phyloP scores from a whole-genome alignment of 164 flowering plant species.

The Taxillus chinensis region DNA sequence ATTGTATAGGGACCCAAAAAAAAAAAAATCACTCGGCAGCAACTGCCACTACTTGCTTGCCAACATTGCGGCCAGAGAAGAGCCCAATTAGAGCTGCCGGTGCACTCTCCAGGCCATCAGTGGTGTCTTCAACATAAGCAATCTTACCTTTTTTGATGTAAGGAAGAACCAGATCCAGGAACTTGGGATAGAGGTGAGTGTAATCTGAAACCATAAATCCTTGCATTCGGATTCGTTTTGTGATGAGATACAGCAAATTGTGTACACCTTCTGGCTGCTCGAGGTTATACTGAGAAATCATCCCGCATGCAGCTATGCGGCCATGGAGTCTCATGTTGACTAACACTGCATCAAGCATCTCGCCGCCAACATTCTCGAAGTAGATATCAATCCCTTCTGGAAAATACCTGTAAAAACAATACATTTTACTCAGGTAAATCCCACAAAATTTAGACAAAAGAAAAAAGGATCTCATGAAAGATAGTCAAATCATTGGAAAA shows the following conservation, averaged over 20 bases:
- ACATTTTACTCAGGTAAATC: too few species aligned
- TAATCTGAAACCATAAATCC: conserved; percentile 13
- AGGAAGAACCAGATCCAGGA: conserved; percentile 10
- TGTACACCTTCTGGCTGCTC: conserved; percentile 14
- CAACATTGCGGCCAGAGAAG: conserved; percentile 20
- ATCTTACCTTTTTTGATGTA: conserved; percentile 17
- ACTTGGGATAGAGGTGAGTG: conserved; percentile 18
- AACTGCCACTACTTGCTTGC: conserved; percentile 21
- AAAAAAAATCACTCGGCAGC: conserved; percentile 8
- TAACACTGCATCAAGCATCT: conserved; percentile 27
- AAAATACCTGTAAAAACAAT: conserved; percentile 15
- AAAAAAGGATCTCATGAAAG: too few species aligned
- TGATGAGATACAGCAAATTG: conserved; percentile 11
- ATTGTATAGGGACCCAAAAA: not conserved
- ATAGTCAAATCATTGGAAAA: too few species aligned
- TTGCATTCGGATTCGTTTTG: conserved; percentile 16
- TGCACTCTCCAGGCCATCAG: conserved; percentile 21
- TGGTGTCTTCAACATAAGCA: conserved; percentile 20
- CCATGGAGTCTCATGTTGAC: conserved; percentile 23
- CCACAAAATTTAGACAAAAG: too few species aligned
- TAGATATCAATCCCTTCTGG: conserved; percentile 26
- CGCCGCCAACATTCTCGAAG: conserved; percentile 26
- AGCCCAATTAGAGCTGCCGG: conserved; percentile 22
- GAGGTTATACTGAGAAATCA: conserved; percentile 24
- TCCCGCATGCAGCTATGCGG: conserved; percentile 24